Evolutionary conservation across 306 rosid species (phyloP).

Genomic region (Phaseolus lunatus): DNA sequence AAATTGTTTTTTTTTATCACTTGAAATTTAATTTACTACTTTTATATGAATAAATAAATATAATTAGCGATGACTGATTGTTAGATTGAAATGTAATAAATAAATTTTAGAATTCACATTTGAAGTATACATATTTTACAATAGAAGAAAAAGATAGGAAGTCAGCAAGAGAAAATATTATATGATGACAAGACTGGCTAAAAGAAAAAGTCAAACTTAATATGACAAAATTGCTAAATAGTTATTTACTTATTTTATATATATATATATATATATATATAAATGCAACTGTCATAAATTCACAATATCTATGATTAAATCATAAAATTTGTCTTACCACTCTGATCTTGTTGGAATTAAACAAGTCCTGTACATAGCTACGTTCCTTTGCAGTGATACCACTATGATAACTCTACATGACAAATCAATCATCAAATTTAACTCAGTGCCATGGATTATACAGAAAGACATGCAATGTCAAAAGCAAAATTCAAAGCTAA

Average conservation of each 20-base stretch:
- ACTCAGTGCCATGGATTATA: constrained; percentile 26
- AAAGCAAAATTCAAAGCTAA: constrained; percentile 53
- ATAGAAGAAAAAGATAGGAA: background rate
- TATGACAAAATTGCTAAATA: background rate
- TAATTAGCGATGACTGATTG: background rate
- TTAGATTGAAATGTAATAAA: background rate
- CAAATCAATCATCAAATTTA: constrained; percentile 51
- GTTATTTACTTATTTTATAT: background rate
- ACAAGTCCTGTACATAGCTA: constrained; percentile 75
- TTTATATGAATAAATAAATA: background rate
- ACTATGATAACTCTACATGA: constrained; percentile 80
- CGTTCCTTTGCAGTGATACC: constrained; percentile 87
- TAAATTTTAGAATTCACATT: background rate
- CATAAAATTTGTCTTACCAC: constrained; percentile 66
- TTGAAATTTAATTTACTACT: background rate
- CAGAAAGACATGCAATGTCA: constrained; percentile 30
- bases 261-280: background rate
- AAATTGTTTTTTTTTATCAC: background rate
- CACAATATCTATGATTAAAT: constrained; percentile 36
- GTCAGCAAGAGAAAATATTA: no score
- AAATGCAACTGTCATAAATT: constrained; percentile 36
- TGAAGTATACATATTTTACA: background rate
- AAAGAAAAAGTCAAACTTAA: background rate
- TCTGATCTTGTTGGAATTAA: constrained; percentile 83
- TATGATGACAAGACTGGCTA: background rate